Base-by-base conservation (phyloP, 257 asterid genomes). In the Salvia hispanica region DNA sequence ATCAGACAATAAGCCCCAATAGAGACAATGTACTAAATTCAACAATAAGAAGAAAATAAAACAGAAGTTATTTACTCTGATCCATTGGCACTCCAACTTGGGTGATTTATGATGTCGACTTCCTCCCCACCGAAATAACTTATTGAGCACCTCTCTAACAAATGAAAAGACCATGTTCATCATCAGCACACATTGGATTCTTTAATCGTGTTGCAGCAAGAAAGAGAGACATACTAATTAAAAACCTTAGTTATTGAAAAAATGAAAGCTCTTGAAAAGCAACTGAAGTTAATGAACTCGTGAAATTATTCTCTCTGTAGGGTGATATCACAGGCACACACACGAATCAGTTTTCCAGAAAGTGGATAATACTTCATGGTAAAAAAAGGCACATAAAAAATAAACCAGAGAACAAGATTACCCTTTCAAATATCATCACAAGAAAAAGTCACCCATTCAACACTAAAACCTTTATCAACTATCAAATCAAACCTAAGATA, bases 1-100 rank as follows among this genome's bases (percentile, higher is more conserved):
- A 70, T 21, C 58, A 43, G 4, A 65, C 39, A 46, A 47, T 25
- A 47, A 28, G 25, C 21, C 43, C 55, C 53, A 37, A 65, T 36
- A 39, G 16, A 45, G 72, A 44, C 66, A 56, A 69, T 44, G 66
- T 25, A 72, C 15, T 34, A 9, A 37, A 18, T n/a, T 42, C 40
- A 62, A 64, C 9, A 42, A 7, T 5, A 34, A 44, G 28, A 14
- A 46, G 74, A 54, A 72, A 61, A 39, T 66, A 43, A 68, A 64
- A 69, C 21, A 53, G 16, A 69, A 67, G 72, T 21, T 47, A 74
- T 79, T 86, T 80, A 89, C 96, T 79, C 72, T 77, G 83, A 73
- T 86, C 96, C 95, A 89, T 89, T 62, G 52, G 76, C 66, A 74
- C 72, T 65, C 62, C 67, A 64, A 53, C 63, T 12, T n/a, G 59